Evolutionary conservation across 75 land plant species (phyloP), one percentile per base, ranked within the genome.

Genomic region (Gnetum montanum): DNA sequence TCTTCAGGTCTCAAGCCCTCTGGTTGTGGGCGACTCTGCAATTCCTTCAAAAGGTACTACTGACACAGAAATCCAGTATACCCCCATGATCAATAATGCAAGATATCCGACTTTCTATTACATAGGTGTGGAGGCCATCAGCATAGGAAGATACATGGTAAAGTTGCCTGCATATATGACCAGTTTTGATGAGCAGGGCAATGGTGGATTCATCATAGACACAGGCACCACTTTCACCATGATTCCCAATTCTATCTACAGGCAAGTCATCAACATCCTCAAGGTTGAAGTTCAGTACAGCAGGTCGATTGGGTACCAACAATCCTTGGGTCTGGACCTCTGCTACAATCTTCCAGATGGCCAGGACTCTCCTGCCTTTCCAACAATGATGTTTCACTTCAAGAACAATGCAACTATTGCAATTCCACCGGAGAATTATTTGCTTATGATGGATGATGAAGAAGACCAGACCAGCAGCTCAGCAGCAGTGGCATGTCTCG

Each of bases 151-250:
- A 7, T 54, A 11, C 22, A 30, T 20, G 20, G 67, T 90, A 23
- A 54, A 67, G 35, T 60, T 83, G 11, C 71, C 77, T 18, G 35
- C 22, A 20, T 40, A 35, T 13, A 27, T 71, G 33, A 44, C 34
- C 19, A 38, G 57, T 7, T 69, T 86, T 8, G 83, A 88, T 47
- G 4, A 40, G 31, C 23, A 46, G 11, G 94, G 94, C 1, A 60
- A 60, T 59, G 95, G 92, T 27, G 95, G 95, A 25, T 38, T 76
- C 58, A 77, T 86, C 44, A 66, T 90, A 4, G 96, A 90, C 58
- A 79, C 92, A 3, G 93, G 93, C n/a, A 83, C 93, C 0, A 87
- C 93, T 0, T 68, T 71, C 68, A 83, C 96, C 29, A 83, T 70
- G 77, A 59, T 89, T 20, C 86, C 80, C 12, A 19, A 13, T 16